Conservation (phyloP, 2,329 filamentous ascomycete genomes). For the Gaeumannomyces tritici region DNA sequence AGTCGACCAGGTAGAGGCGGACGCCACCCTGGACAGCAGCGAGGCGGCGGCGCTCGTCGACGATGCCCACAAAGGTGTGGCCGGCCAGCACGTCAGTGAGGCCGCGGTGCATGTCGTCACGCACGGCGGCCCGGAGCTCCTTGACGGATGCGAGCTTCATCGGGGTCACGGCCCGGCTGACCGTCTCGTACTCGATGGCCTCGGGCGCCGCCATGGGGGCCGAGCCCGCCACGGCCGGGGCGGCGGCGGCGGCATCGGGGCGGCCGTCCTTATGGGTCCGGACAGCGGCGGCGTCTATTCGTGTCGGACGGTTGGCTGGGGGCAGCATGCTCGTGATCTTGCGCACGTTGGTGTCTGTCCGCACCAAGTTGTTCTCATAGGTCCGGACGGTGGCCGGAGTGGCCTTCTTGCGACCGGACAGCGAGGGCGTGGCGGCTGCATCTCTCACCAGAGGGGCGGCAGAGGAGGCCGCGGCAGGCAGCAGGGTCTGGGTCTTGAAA, state of each 20-base stretch:
- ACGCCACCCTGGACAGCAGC: constrained; percentile 91
- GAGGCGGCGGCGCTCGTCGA: constrained; percentile 77
- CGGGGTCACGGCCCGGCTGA: constrained; percentile 56
- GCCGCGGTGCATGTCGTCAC: constrained; percentile 72
- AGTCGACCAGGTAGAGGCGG: constrained; percentile 87
- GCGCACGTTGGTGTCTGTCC: constrained; percentile 77
- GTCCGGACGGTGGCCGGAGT: constrained; percentile 39
- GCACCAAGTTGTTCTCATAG: constrained; percentile 80
- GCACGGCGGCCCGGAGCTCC: constrained; percentile 70
- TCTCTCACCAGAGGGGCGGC: constrained; percentile 15
- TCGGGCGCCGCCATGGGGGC: constrained; percentile 25
- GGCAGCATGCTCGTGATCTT: constrained; percentile 97
- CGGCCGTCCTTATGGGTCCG: constrained; percentile 15
- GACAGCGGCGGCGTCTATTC: neutral
- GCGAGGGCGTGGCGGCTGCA: constrained; percentile 17
- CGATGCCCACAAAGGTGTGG: constrained; percentile 88
- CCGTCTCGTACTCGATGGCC: constrained; percentile 59
- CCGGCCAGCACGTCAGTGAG: constrained; percentile 80
- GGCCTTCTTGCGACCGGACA: neutral
- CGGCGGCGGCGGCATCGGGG: constrained; percentile 10
- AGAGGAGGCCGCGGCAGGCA: constrained; percentile 41
- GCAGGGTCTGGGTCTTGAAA: constrained; percentile 82
- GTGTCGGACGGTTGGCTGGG: constrained; percentile 24
- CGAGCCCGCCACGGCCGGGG: constrained; percentile 13
- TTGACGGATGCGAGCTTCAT: constrained; percentile 80